Evolutionary conservation across 1,139 yeast genomes (phyloP).

Genomic region (Taphrina betulina): DNA sequence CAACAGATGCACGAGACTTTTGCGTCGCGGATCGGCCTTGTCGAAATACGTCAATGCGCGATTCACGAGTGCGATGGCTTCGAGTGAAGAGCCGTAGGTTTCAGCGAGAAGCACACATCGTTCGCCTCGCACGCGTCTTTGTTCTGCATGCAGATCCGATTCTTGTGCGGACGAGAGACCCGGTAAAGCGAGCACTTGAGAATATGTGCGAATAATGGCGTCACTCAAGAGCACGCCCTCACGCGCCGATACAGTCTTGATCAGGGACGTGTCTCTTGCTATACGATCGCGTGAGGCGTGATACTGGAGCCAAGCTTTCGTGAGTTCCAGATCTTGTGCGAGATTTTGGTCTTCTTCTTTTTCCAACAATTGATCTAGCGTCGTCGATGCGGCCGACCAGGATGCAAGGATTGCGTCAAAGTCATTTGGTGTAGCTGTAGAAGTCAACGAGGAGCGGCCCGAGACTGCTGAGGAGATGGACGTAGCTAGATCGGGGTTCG

Average conservation of each 20-base stretch:
- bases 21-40: not conserved
- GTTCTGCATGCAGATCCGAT: not conserved
- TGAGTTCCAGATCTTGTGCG: conserved; percentile 20
- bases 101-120: conserved; percentile 17
- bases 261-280: conserved; percentile 13
- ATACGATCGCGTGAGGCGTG: conserved; percentile 11
- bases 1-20: conserved; percentile 1
- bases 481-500: conserved; percentile 8
- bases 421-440: conserved; percentile 3
- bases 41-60: conserved; percentile 10
- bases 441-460: conserved; percentile 2
- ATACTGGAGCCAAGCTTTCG: conserved; percentile 16
- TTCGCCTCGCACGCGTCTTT: conserved; percentile 9
- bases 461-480: conserved; percentile 24
- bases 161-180: conserved; percentile 8
- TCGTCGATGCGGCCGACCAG: conserved; percentile 13
- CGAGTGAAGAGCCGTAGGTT: conserved; percentile 19
- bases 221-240: conserved; percentile 27
- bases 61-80: conserved; percentile 20
- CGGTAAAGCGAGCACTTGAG: conserved; percentile 14
- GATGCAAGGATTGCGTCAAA: conserved; percentile 15
- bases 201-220: not conserved
- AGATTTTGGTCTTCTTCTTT: conserved; percentile 25
- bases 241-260: conserved; percentile 5
- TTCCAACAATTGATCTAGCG: conserved; percentile 3